These are phyloP conservation scores for Pinus tabuliformis DNA, from an alignment of 75 land plant genomes.

Conservation along the genomic window DNA sequence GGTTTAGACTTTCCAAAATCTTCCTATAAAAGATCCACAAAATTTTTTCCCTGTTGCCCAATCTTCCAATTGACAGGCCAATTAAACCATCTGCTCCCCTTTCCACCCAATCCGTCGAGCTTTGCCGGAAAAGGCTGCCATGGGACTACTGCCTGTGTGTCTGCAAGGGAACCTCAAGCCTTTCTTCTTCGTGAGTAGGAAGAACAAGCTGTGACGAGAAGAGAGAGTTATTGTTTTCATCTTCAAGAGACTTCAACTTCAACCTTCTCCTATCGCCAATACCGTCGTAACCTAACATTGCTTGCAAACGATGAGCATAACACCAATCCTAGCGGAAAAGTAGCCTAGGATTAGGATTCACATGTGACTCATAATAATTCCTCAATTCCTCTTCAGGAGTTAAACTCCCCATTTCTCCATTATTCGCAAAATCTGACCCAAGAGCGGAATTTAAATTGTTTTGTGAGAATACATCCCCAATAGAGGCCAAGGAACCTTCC, in stretches of 20 bases:
- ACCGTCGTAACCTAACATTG: constrained; percentile 27
- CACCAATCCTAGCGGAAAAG: constrained; percentile 61
- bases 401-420: not conserved
- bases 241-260: constrained; percentile 57
- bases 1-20: no score
- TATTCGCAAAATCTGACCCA: constrained; percentile 13
- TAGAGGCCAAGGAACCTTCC: constrained; percentile 78
- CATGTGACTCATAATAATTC: constrained; percentile 68
- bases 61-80: constrained; percentile 19
- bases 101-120: constrained; percentile 33
- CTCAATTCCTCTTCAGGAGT: constrained; percentile 63
- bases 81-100: constrained; percentile 17
- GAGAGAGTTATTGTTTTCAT: constrained; percentile 46
- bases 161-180: constrained; percentile 66
- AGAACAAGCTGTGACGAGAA: constrained; percentile 43
- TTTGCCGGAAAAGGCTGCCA: constrained; percentile 17
- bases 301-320: constrained; percentile 46
- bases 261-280: constrained; percentile 41
- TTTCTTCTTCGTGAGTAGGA: constrained; percentile 75
- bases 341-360: constrained; percentile 69
- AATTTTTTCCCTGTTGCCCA: constrained; percentile 45
- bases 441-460: constrained; percentile 16
- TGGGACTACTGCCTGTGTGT: constrained; percentile 3
- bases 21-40: no score
- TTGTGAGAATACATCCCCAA: constrained; percentile 42